Evolutionary conservation across 495 filamentous ascomycete genomes (phyloP), one percentile per base, ranked within the genome.

Genomic region (Penicillium goetzii): DNA sequence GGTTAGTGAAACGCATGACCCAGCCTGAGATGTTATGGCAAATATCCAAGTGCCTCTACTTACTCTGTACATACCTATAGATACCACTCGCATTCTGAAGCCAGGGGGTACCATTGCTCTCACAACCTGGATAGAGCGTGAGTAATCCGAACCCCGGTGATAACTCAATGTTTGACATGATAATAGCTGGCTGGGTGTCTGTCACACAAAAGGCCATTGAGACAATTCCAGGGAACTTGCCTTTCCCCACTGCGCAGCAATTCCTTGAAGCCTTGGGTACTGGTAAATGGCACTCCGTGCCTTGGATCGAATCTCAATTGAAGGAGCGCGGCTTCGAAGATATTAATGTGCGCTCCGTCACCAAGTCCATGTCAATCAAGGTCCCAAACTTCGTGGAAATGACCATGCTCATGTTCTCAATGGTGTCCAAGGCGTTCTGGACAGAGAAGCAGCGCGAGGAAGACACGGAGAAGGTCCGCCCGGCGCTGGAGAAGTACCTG

Each of bases 71-170:
- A 23, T 25, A 9, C 10, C 34, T 38, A 25, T 61, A 81, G 78
- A 81, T 64, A 68, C 69, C 19, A 62, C 62, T 49, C 63, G 77
- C 19, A 77, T 79, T 45, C 66, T 81, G 33, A 66, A 75, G 43
- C 77, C 75, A 0, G 74, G 71, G 10, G 78, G 78, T 8, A 75
- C 54, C 0, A 67, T 76, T 51, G 75, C 72, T 12, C 68, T 76
- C 54, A 68, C 74, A 5, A 76, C 74, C 17, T 81, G 76, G 75
- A 68, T 75, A n/a, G 50, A 68, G 15, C 63, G 76, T 77, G 60
- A 68, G 74, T 71, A 4, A 23, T n/a, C n/a, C 25, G 1, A 8
- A 23, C 19, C 14, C n/a, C 14, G 17, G 2, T 11, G 4, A 36
- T 14, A 12, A 14, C 15, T 21, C 34, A 32, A 25, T 8, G 0